These are phyloP conservation scores for Pelargonium australe DNA, from an alignment of 441 rosid species.

Conservation along the genomic window DNA sequence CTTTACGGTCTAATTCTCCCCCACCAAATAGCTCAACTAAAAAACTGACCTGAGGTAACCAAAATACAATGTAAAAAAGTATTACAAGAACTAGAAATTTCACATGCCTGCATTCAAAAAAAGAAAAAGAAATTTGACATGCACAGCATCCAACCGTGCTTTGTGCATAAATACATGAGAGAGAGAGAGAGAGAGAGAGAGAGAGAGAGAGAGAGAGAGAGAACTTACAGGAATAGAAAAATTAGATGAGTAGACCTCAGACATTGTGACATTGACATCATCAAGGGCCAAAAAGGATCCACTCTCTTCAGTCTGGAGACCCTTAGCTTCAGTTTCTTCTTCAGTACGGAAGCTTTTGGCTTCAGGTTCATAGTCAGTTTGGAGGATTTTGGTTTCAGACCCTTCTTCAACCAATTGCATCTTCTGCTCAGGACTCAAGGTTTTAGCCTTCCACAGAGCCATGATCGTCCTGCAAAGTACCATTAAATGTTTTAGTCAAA, in stretches of 20 bases:
- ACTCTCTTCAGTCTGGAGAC: slow-evolving; percentile 61
- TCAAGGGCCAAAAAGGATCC: slow-evolving; percentile 73
- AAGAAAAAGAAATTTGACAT: no score
- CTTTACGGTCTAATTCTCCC: slow-evolving; percentile 68
- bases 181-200: background rate
- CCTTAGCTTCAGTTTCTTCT: slow-evolving; percentile 73
- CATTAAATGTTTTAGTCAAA: slow-evolving; percentile 4
- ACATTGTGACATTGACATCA: slow-evolving; percentile 53
- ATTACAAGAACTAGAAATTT: background rate
- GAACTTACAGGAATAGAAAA: slow-evolving; percentile 65
- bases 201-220: slow-evolving; percentile 7
- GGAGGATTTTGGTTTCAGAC: background rate
- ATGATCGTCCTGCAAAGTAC: slow-evolving; percentile 63
- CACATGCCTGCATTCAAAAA: no score
- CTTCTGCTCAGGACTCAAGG: slow-evolving; percentile 91
- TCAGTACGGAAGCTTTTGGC: background rate
- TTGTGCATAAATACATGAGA: background rate
- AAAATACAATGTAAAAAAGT: background rate
- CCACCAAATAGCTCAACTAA: slow-evolving; percentile 70
- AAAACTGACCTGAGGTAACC: slow-evolving; percentile 47
- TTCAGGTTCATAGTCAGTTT: background rate
- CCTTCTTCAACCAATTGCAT: slow-evolving; percentile 59
- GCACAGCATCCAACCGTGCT: no score
- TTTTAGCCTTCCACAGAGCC: slow-evolving; percentile 93
- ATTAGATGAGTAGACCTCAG: slow-evolving; percentile 57